phyloP scores from a whole-genome alignment of 257 asterid species.

The Solanum pimpinellifolium region DNA sequence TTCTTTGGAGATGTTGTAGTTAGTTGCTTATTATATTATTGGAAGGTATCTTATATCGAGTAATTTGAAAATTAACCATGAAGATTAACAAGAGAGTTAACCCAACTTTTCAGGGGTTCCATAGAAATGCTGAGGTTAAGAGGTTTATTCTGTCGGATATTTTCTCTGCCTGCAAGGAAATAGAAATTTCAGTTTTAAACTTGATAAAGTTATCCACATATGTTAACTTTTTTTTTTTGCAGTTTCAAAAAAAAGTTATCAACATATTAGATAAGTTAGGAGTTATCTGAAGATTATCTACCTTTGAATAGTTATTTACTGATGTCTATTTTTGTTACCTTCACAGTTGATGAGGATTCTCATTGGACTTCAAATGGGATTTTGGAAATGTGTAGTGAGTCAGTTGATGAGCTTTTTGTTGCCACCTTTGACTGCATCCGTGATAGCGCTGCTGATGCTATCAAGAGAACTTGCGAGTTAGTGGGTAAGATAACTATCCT shows the following conservation, averaged over 20 bases:
- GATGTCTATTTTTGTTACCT: conserved; percentile 10
- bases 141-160: background rate
- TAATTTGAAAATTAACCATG: background rate
- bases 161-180: background rate
- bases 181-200: background rate
- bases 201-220: background rate
- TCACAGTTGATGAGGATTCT: conserved; percentile 37
- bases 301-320: background rate
- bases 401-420: conserved; percentile 84
- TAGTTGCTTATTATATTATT: background rate
- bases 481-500: conserved; percentile 39
- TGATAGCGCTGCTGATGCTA: conserved; percentile 65
- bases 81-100: background rate
- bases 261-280: background rate
- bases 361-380: conserved; percentile 29
- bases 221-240: no score
- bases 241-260: background rate
- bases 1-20: background rate
- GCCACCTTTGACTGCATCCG: conserved; percentile 89
- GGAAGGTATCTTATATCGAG: background rate
- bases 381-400: conserved; percentile 35
- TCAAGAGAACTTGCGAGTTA: conserved; percentile 51
- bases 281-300: background rate
- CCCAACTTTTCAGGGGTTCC: background rate
- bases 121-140: background rate